A percentile compares a stretch with the other conserved stretches of the same genome.
These are phyloP conservation scores for Coemansia linderi DNA, from an alignment of 371 early-diverging fungal genomes.

Conservation along the genomic window DNA sequence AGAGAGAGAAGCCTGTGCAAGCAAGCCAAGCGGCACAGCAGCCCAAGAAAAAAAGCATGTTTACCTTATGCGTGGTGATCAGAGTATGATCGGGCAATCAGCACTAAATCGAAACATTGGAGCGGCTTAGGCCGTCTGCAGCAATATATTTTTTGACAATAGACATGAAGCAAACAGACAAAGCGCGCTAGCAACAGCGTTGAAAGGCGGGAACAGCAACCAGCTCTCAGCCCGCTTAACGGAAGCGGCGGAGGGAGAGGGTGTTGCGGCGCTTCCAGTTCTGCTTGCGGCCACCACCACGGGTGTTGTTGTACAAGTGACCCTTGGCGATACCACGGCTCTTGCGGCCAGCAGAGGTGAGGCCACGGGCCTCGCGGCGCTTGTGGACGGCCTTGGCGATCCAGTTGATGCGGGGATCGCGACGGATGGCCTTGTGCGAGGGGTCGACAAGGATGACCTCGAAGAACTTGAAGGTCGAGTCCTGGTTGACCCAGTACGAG, in stretches of 20 bases:
- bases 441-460: slow-evolving; percentile 99
- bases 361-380: slow-evolving; percentile 97
- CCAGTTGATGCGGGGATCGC: slow-evolving; percentile 99
- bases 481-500: slow-evolving; percentile 99
- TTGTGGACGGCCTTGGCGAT: slow-evolving; percentile 96
- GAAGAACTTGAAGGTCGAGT: slow-evolving; percentile 97
- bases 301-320: slow-evolving; percentile 96
- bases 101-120: background rate
- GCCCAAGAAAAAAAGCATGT: background rate
- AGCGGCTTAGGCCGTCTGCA: background rate
- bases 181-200: background rate
- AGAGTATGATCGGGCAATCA: background rate
- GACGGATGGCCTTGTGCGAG: slow-evolving; percentile 94
- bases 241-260: slow-evolving; percentile 79
- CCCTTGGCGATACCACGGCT: slow-evolving; percentile 98
- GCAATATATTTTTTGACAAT: background rate
- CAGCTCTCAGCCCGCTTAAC: slow-evolving; percentile 57
- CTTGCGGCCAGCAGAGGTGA: slow-evolving; percentile 96
- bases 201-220: background rate
- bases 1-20: slow-evolving; percentile 6
- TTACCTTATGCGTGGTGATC: background rate
- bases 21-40: background rate
- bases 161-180: background rate
- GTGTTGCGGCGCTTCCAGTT: slow-evolving; percentile 79
- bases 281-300: slow-evolving; percentile 92